Evolutionary conservation across 2,329 filamentous ascomycete genomes (phyloP).

Genomic region (Sporothrix luriei): DNA sequence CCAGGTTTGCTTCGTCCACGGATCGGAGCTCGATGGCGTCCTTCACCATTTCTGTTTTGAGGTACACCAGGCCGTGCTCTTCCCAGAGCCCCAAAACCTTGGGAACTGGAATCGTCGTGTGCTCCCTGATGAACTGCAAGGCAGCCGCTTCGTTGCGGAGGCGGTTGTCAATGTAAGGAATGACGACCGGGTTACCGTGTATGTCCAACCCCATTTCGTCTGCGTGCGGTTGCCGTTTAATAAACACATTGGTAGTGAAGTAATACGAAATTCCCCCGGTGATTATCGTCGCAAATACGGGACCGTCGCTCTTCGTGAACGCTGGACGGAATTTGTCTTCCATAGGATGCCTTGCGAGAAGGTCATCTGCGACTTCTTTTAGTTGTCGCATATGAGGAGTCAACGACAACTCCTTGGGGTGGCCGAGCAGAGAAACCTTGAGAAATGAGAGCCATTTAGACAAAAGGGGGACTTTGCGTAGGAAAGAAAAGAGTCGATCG

Average conservation of each 20-base stretch:
- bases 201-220: slow-evolving; percentile 15
- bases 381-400: no score
- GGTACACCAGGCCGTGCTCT: slow-evolving; percentile 8
- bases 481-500: no score
- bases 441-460: no score
- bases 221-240: slow-evolving; percentile 16
- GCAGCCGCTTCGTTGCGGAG: slow-evolving; percentile 19
- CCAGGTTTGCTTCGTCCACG: neutral
- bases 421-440: no score
- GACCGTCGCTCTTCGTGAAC: neutral
- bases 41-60: neutral
- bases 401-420: no score
- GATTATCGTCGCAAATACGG: neutral
- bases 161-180: slow-evolving; percentile 5
- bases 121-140: slow-evolving; percentile 3
- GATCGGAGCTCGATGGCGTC: neutral
- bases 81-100: slow-evolving; percentile 11
- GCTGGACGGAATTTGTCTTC: neutral
- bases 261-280: neutral
- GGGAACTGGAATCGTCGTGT: slow-evolving; percentile 20
- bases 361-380: no score
- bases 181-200: slow-evolving; percentile 3
- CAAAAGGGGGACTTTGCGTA: no score
- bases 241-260: neutral
- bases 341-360: neutral